Evolutionary conservation across 108 stramenopile genomes (phyloP).

Genomic region (Cyclostephanos invisitatus): DNA sequence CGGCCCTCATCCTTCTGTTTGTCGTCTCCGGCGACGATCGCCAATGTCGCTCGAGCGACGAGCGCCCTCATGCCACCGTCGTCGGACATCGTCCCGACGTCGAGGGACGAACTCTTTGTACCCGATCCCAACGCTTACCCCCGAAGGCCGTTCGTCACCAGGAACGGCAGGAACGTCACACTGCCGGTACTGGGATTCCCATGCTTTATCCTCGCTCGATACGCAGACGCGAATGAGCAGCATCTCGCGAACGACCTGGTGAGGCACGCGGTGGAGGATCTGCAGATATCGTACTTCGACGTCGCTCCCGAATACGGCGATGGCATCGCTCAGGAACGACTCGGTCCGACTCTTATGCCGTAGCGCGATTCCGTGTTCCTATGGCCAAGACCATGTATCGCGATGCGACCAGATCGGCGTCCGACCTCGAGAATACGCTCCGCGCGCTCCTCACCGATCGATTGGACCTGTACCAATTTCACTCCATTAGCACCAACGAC

Average conservation of each 20-base stretch:
- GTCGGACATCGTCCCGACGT: no score
- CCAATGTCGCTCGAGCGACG: no score
- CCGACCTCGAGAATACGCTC: slow-evolving; percentile 43
- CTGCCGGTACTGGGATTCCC: slow-evolving; percentile 44
- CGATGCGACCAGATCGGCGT: slow-evolving; percentile 6
- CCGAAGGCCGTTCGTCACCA: slow-evolving; percentile 34
- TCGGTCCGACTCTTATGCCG: slow-evolving; percentile 38
- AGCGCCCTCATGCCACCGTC: no score
- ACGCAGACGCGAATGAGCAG: slow-evolving; percentile 17
- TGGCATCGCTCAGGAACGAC: slow-evolving; percentile 35
- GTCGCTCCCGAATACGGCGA: slow-evolving; percentile 55
- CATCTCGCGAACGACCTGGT: slow-evolving; percentile 32
- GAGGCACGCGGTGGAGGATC: slow-evolving; percentile 33
- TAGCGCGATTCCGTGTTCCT: slow-evolving; percentile 35
- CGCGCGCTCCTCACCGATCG: slow-evolving; percentile 38
- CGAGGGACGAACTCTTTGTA: background rate
- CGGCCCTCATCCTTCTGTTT: no score
- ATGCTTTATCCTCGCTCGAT: slow-evolving; percentile 21
- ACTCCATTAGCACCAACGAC: slow-evolving; percentile 40
- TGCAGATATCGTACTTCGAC: slow-evolving; percentile 44
- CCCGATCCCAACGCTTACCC: slow-evolving; percentile 42
- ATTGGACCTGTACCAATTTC: slow-evolving; percentile 49
- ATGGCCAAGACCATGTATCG: slow-evolving; percentile 52
- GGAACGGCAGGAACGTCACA: slow-evolving; percentile 19
- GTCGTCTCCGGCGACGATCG: no score